These are phyloP conservation scores for Medicago ruthenica DNA, from an alignment of 306 rosid genomes.

Conservation along the genomic window DNA sequence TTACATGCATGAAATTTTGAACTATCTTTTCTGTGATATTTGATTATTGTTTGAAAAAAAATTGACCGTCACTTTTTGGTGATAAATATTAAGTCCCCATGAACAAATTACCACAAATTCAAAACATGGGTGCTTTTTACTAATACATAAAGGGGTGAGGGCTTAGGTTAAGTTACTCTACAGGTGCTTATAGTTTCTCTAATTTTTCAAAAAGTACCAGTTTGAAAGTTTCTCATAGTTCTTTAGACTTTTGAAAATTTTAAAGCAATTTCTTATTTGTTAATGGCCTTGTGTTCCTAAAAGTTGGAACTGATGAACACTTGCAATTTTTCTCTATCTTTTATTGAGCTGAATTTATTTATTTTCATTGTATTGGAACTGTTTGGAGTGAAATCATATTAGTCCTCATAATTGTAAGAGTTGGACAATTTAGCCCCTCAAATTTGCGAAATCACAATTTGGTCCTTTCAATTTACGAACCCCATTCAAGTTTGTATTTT, in stretches of 20 bases:
- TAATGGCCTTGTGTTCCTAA: background rate
- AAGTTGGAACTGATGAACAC: too few species aligned
- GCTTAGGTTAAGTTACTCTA: background rate
- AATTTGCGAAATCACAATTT: too few species aligned
- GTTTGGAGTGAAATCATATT: too few species aligned
- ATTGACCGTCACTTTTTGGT: background rate
- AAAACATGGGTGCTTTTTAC: background rate
- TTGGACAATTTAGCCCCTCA: too few species aligned
- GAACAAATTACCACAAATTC: constrained; percentile 9
- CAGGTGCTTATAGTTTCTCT: constrained; percentile 2
- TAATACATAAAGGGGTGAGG: background rate
- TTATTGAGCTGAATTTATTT: too few species aligned
- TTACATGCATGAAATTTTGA: constrained; percentile 9
- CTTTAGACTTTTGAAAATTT: constrained; percentile 3
- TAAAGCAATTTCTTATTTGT: background rate
- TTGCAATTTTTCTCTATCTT: too few species aligned
- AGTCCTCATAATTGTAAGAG: too few species aligned
- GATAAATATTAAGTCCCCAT: background rate
- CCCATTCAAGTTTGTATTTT: too few species aligned
- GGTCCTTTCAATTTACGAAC: too few species aligned
- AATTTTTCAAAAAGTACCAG: background rate
- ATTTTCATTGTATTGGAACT: too few species aligned
- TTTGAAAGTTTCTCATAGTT: constrained; percentile 2
- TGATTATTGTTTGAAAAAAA: background rate
- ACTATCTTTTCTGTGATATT: background rate